Evolutionary conservation across 2,329 filamentous ascomycete species (phyloP), one percentile per base, ranked within the genome.

Genomic region (Venturia aucupariae): DNA sequence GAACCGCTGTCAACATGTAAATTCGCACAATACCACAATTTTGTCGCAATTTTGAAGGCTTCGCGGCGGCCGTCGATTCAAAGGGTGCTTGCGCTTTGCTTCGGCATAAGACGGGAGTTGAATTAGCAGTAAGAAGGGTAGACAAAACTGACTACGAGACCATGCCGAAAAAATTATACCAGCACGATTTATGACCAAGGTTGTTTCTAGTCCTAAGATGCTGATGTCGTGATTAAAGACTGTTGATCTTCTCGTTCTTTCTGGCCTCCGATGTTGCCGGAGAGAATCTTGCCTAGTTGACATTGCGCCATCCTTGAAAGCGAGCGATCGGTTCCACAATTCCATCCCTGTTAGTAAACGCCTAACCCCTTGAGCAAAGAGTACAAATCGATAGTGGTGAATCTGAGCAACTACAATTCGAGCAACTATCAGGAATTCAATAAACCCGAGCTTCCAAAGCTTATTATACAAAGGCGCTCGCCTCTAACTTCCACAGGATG

Each of bases 1-100:
- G 93, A 82, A 92, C 81, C 72, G 81, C 93, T 68, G 88, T 97
- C 74, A 92, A 90, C 83, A 79, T 97, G 80, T 96, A 90, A 86
- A 78, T 35, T 54, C 5, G 48, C 30, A 51, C 22, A n/a, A n/a
- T 24, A 57, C 19, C 51, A 35, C 4, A 10, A 32, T 19, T n/a
- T n/a, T 57, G 51, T 57, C 51, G 51, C 51, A 3, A 7, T 32
- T 35, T 57, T 11, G 4, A 35, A 32, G 30, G 27, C 51, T 57
- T 22, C 27, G 51, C 30, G 27, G 51, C 51, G 27, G 51, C 51
- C 51, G 8, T 57, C 30, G 27, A 32, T 57, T 10, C 30, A 13
- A n/a, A 35, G 30, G 35, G 30, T 11, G 51, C 51, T 57, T 57
- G 27, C 30, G 27, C 51, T 35, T 57, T 30, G 51, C 51, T 22